Base-by-base conservation (phyloP, 441 rosid species). In the Syzygium syzygioides region DNA sequence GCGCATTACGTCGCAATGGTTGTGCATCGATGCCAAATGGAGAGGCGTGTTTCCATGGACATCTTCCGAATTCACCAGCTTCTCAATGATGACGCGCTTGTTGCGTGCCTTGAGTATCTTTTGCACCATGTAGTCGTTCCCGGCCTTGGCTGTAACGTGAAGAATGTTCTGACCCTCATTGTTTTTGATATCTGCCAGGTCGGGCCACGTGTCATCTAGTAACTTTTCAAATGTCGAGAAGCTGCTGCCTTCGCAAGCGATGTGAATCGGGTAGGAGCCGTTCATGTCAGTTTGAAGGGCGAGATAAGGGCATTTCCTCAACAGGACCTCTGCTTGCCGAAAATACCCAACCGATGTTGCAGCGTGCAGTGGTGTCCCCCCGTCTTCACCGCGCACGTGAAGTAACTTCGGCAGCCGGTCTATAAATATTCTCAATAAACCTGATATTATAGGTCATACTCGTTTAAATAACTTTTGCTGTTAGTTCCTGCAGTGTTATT, bases 171-270 rank as follows among this genome's bases (percentile, higher is more conserved):
- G 71, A 15, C 71, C 11, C 20, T 14, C 4, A 1, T n/a, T 15
- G 71, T 64, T 7, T 30, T 64, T 64, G 2, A 64, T 64, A 10
- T 30, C 71, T 30, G 71, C 71, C 11, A 30, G 11, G 37, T 64
- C 18, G 8, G 68, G 68, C 68, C 68, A 60, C 71, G 59, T 55
- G 56, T 55, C 56, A 8, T 4, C 4, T 1, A 55, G 23, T 18
- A 55, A 55, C 23, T 0, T 0, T 9, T 1, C 0, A 6, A 4
- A 3, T 23, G 5, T 2, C 60, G 0, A 4, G 28, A 1, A 9
- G 5, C 26, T 1, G 10, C 9, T 2, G 34, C 5, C 20, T 62
- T 62, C 37, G 20, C 37, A 15, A 64, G 37, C 37, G 19, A 64
- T 8, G 71, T 64, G 71, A 30, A 64, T 64, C 0, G 12, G 71